Percentiles rank a stretch among this genome's conserved stretches.
phyloP scores from a whole-genome alignment of 495 filamentous ascomycete genomes.

The Annulohypoxylon bovei region DNA sequence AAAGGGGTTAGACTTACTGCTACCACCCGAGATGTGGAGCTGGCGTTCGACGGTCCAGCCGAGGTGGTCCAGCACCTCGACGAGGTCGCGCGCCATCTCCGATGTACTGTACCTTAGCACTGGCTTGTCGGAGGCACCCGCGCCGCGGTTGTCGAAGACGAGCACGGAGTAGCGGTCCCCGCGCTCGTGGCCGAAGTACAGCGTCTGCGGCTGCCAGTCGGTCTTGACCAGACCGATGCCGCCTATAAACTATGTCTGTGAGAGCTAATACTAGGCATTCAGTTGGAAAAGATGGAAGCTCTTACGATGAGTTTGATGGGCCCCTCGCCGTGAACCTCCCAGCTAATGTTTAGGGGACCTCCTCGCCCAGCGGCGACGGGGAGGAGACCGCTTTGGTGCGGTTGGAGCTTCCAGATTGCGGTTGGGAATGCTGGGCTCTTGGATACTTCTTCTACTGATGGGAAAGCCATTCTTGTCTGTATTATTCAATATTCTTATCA shows the following conservation, averaged over 20 bases:
- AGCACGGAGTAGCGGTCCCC: conserved; percentile 67
- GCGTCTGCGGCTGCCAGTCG: conserved; percentile 72
- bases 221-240: conserved; percentile 59
- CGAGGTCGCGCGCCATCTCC: conserved; percentile 72
- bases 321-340: conserved; percentile 74
- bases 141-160: conserved; percentile 74
- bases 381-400: conserved; percentile 24
- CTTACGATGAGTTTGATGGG: conserved; percentile 64
- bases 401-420: conserved; percentile 32
- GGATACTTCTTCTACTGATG: conserved; percentile 21
- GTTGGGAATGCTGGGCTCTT: conserved; percentile 35
- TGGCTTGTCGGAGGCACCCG: conserved; percentile 75
- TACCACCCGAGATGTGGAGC: conserved; percentile 72
- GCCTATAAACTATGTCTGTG: conserved; percentile 54
- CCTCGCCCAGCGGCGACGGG: conserved; percentile 28
- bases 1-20: conserved; percentile 44
- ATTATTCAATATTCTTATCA: not conserved
- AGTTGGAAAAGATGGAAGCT: not conserved
- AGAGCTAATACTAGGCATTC: not conserved
- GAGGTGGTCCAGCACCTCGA: conserved; percentile 70
- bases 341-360: conserved; percentile 69
- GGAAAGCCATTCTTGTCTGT: conserved; percentile 8
- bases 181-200: conserved; percentile 70
- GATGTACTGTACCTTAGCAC: conserved; percentile 67
- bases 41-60: conserved; percentile 68